These are phyloP conservation scores for Cordyceps javanica DNA, from an alignment of 2,329 filamentous ascomycete genomes.

Conservation along the genomic window DNA sequence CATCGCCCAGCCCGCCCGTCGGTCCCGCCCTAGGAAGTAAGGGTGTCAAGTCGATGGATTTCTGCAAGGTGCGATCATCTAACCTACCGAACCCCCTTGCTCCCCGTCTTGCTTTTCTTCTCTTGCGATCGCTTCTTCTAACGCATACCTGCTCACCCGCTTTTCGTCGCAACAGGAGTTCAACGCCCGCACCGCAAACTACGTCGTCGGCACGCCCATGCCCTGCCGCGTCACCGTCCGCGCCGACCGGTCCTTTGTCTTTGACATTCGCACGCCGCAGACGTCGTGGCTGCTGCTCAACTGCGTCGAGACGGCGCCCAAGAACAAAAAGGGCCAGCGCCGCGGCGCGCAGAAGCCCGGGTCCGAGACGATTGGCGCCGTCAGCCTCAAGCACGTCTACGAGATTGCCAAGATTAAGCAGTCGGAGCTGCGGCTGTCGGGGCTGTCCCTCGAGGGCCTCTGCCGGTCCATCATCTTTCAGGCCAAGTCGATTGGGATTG, in stretches of 20 bases:
- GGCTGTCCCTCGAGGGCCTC: constrained; percentile 61
- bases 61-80: constrained; percentile 90
- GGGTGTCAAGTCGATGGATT: constrained; percentile 99
- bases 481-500: constrained; percentile 69
- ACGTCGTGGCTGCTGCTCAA: constrained; percentile 85
- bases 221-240: constrained; percentile 88
- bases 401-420: constrained; percentile 98
- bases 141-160: too few species aligned
- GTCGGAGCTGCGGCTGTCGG: constrained; percentile 65
- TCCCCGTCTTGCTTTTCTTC: constrained; percentile 1
- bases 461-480: constrained; percentile 70
- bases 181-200: constrained; percentile 87
- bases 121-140: too few species aligned
- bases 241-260: constrained; percentile 86
- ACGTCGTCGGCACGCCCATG: constrained; percentile 75
- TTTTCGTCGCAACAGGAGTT: constrained; percentile 72
- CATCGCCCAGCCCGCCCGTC: constrained; percentile 89
- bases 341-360: constrained; percentile 72
- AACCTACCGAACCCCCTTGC: neutral
- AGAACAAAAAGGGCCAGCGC: constrained; percentile 67
- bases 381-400: constrained; percentile 92
- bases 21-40: constrained; percentile 94
- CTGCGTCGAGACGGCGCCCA: constrained; percentile 63
- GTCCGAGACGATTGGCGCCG: constrained; percentile 70
- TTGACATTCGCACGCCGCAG: constrained; percentile 90